phyloP scores from a whole-genome alignment of 2,329 filamentous ascomycete species.

The Myotisia sp. region DNA sequence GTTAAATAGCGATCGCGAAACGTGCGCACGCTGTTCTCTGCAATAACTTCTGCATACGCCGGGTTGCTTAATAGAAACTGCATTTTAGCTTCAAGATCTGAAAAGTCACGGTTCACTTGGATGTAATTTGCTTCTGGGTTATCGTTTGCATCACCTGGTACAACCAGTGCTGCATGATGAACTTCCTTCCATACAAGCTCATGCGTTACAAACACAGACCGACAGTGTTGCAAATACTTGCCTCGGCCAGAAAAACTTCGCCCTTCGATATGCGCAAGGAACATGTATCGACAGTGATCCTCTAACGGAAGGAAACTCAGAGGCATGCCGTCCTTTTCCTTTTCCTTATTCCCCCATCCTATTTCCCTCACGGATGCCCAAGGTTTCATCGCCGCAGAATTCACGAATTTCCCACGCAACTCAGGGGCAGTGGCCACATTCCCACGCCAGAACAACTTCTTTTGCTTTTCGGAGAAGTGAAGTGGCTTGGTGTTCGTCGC shows the following conservation, averaged over 20 bases:
- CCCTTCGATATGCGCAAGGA: constrained; percentile 40
- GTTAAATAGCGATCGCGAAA: constrained; percentile 42
- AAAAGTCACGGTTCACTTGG: constrained; percentile 39
- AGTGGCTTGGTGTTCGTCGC: constrained; percentile 13
- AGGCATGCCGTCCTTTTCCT: constrained; percentile 13
- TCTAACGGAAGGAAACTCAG: constrained; percentile 35
- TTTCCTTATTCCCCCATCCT: constrained; percentile 28
- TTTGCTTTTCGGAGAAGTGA: constrained; percentile 27
- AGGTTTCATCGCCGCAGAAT: constrained; percentile 24
- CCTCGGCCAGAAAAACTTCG: constrained; percentile 40
- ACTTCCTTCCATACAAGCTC: constrained; percentile 36
- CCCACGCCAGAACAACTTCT: constrained; percentile 38
- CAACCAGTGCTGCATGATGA: constrained; percentile 34
- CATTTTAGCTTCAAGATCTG: constrained; percentile 37
- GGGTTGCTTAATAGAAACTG: constrained; percentile 32
- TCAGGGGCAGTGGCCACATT: constrained; percentile 25
- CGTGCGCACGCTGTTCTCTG: constrained; percentile 33
- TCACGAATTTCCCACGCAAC: constrained; percentile 28
- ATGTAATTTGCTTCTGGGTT: constrained; percentile 39
- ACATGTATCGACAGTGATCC: constrained; percentile 43
- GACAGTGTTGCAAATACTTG: constrained; percentile 41
- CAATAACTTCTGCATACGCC: constrained; percentile 35
- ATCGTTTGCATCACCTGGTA: constrained; percentile 14
- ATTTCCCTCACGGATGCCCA: constrained; percentile 35
- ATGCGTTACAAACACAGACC: constrained; percentile 37